A percentile compares a stretch with the other conserved stretches of the same genome.
Conservation (phyloP, 805 yeast genomes). For the Hanseniaspora thailandica region DNA sequence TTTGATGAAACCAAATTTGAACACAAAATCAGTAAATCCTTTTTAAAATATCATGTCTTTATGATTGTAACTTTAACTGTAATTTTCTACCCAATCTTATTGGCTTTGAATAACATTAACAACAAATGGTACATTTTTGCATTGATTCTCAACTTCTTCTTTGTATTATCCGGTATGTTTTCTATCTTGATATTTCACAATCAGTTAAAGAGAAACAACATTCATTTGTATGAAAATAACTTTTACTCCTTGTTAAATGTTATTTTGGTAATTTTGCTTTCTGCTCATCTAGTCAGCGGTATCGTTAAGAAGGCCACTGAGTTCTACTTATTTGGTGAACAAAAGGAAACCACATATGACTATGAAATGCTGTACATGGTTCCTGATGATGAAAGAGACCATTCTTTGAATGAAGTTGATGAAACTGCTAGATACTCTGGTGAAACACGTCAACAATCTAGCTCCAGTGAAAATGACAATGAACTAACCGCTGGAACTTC, state of each 20-base stretch:
- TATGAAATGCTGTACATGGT: slow-evolving; percentile 10
- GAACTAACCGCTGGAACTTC: slow-evolving; percentile 16
- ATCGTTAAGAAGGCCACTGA: slow-evolving; percentile 37
- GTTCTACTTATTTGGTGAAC: slow-evolving; percentile 7
- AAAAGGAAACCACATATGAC: background rate
- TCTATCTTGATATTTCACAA: slow-evolving; percentile 46
- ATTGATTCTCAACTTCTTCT: slow-evolving; percentile 39
- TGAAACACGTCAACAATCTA: slow-evolving; percentile 19
- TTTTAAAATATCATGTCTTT: slow-evolving; percentile 45
- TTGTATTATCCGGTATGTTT: slow-evolving; percentile 41
- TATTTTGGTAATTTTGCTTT: slow-evolving; percentile 42
- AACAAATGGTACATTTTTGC: slow-evolving; percentile 49
- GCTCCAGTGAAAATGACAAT: slow-evolving; percentile 23
- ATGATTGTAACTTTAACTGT: slow-evolving; percentile 36
- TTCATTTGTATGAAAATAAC: slow-evolving; percentile 56
- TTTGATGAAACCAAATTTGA: slow-evolving; percentile 24
- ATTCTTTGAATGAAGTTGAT: background rate
- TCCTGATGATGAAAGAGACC: background rate
- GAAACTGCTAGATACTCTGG: slow-evolving; percentile 16
- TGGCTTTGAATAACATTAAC: slow-evolving; percentile 51
- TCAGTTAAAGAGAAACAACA: slow-evolving; percentile 39
- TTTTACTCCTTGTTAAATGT: slow-evolving; percentile 58
- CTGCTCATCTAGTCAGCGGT: slow-evolving; percentile 46
- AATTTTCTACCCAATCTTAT: slow-evolving; percentile 53
- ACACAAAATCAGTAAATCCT: slow-evolving; percentile 35